Evolutionary conservation across 2,329 filamentous ascomycete genomes (phyloP), one percentile per base, ranked within the genome.

Genomic region (Septoria linicola): DNA sequence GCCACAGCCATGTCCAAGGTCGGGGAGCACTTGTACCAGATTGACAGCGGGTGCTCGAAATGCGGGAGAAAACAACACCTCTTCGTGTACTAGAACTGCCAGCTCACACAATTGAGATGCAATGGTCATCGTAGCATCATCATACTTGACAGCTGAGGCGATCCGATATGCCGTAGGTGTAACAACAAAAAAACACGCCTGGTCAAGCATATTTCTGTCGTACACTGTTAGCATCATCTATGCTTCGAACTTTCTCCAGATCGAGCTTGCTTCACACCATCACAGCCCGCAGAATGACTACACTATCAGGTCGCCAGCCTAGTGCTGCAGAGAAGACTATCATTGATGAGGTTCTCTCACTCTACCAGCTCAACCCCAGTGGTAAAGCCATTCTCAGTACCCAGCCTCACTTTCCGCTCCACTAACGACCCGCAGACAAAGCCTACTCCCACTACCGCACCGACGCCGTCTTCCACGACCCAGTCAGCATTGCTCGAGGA

Each of bases 401-500:
- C 13, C 3, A 11, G 4, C 14, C 3, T 16, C 11, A 19, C 19
- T 11, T 14, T 1, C 8, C 20, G 23, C 37, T 5, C 20, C 10
- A 14, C 6, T 21, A 20, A 3, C 13, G 16, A 25, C 21, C 25
- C 21, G 27, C 32, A 35, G 54, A 62, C 10, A 44, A 59, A 44
- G 53, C 55, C 4, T 64, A 63, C 48, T 46, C 52, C 11, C 59
- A 63, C 46, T 64, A 64, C 44, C 58, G 54, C 37, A 25, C 46
- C 30, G 53, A 55, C 23, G 62, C 62, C 17, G 45, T 59, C 43
- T 64, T 64, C 58, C 62, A 63, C 41, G 62, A 64, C 41, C 62
- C 62, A 1, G 62, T 64, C 16, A 60, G 56, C 16, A 63, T 64
- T 13, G 62, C 62, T 20, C 53, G 60, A 27, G 61, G 60, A 39